Evolutionary conservation across 164 flowering plant genomes (phyloP).

Genomic region (Kingdonia uniflora): DNA sequence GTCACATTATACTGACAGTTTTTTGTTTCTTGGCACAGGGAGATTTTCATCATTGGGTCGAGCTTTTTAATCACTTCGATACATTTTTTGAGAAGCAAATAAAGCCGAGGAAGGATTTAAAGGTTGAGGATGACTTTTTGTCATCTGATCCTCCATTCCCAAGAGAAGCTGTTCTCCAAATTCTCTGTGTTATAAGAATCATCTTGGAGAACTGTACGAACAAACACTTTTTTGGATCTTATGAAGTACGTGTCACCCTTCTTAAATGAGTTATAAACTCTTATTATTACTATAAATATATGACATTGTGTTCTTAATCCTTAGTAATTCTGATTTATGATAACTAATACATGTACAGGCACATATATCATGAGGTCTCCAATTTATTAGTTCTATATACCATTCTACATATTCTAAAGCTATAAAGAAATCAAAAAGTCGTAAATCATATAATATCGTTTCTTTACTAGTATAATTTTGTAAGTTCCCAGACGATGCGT

Average conservation of each 20-base stretch:
- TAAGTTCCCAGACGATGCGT: too few species aligned
- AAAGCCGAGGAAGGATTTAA: constrained; percentile 79
- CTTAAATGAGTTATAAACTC: neutral
- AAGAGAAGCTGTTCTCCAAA: constrained; percentile 72
- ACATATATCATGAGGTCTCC: too few species aligned
- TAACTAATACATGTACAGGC: too few species aligned
- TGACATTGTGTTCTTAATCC: too few species aligned
- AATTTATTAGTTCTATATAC: too few species aligned
- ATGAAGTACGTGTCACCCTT: constrained; percentile 44
- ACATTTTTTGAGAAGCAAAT: constrained; percentile 78
- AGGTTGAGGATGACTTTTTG: constrained; percentile 60
- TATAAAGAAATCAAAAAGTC: too few species aligned
- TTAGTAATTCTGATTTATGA: too few species aligned
- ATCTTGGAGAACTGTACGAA: constrained; percentile 88
- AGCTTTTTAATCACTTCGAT: constrained; percentile 88
- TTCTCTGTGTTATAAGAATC: constrained; percentile 74
- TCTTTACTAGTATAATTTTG: too few species aligned
- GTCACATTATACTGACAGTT: neutral
- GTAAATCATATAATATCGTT: too few species aligned
- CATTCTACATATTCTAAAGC: too few species aligned
- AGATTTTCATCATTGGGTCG: constrained; percentile 95
- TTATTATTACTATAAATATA: neutral
- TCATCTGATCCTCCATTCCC: constrained; percentile 82
- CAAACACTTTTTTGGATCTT: constrained; percentile 78
- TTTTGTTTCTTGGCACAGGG: constrained; percentile 46